Evolutionary conservation across 2,329 filamentous ascomycete genomes (phyloP), one percentile per base, ranked within the genome.

Genomic region (Didymella lethalis): DNA sequence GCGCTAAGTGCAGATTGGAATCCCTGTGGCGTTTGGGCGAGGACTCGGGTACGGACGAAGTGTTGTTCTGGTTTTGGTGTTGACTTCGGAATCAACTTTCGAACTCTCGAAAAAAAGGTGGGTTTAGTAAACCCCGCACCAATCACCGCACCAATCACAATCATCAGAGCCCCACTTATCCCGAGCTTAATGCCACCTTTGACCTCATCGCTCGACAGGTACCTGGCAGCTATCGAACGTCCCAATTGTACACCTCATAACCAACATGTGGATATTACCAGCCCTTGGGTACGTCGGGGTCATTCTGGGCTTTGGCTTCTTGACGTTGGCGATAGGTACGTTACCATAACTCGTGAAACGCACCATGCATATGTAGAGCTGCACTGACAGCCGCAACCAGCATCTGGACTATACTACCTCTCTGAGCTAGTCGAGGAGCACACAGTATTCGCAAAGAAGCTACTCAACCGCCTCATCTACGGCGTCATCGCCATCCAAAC

Each of bases 391-490:
- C 16, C 14, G 2, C 20, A 2, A n/a, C 49, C 71, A 92, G 95
- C 95, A 38, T 97, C 93, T n/a, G 95, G 95, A 36, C 88, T 99
- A 26, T 99, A 99, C 82, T 99, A 99, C 78, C 89, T 99, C 53
- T 97, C 94, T 25, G 95, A 99, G 78, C 88, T 98, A 14, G 95
- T 99, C 61, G 95, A 99, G 80, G 95, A 99, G 78, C 94, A 99
- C 75, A 97, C 94, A 4, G 94, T 98, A 11, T 80, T 96, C 63
- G 91, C 93, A 12, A 96, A 96, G 76, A 91, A 90, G 57, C 82
- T 97, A n/a, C 84, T 99, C 51, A 90, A 86, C 32, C 88, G 87
- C 41, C 83, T 98, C 55, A 97, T 98, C 71, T 97, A 97, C 80
- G 82, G 80, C 62, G 87, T 97, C 64, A 89, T 97, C 61, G 85